Percentiles rank a stretch among this genome's conserved stretches.
phyloP scores from a whole-genome alignment of 345 rosid genomes.

The Salix koriyanagi region DNA sequence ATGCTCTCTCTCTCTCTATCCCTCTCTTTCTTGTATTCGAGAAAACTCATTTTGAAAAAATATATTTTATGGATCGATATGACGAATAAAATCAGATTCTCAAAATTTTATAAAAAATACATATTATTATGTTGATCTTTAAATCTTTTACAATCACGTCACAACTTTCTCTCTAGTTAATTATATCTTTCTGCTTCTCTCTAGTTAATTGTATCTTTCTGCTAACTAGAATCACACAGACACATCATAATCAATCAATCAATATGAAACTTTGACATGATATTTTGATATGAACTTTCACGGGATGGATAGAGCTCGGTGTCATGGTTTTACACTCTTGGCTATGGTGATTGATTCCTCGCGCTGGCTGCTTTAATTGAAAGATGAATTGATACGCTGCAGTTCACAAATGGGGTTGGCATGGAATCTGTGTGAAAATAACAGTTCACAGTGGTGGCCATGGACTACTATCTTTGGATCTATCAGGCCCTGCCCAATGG shows the following conservation, averaged over 20 bases:
- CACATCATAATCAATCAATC: not conserved
- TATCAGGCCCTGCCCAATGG: not conserved
- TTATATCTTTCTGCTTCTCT: not conserved
- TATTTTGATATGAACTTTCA: not conserved
- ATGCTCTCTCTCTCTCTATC: not conserved
- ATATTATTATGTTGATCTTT: too few relatives aligned
- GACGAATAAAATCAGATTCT: too few relatives aligned
- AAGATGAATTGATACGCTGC: not conserved
- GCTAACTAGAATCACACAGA: not conserved
- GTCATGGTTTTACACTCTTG: not conserved
- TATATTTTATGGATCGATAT: too few relatives aligned
- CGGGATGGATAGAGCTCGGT: not conserved
- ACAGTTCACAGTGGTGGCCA: not conserved
- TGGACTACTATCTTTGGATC: not conserved
- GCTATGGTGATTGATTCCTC: not conserved
- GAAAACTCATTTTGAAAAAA: too few relatives aligned
- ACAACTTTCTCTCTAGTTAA: too few relatives aligned
- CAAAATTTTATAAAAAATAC: too few relatives aligned
- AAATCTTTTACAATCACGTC: too few relatives aligned
- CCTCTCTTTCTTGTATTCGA: too few relatives aligned
- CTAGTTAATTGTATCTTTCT: not conserved
- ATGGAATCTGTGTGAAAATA: not conserved
- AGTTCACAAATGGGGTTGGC: not conserved
- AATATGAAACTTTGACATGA: not conserved
- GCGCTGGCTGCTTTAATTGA: not conserved